These are phyloP conservation scores for Salix suchowensis DNA, from an alignment of 345 rosid genomes.

Conservation along the genomic window DNA sequence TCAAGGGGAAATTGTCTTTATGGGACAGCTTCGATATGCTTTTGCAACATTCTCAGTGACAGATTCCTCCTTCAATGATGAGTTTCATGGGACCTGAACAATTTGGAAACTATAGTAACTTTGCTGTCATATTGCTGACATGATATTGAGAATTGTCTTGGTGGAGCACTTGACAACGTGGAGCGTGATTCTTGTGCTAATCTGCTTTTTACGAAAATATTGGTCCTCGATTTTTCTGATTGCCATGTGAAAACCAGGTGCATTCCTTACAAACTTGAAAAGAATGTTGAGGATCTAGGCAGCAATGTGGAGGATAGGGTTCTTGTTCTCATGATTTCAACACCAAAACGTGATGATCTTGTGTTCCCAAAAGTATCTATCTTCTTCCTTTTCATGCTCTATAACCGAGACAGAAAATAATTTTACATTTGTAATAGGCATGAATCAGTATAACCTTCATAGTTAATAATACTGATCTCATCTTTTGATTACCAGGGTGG, in stretches of 20 bases:
- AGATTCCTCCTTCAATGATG: not conserved
- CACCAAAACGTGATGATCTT: slow-evolving; percentile 75
- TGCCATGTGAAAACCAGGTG: slow-evolving; percentile 41
- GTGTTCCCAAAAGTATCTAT: slow-evolving; percentile 77
- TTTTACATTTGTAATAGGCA: not conserved
- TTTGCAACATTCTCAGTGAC: not conserved
- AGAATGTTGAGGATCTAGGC: slow-evolving; percentile 29
- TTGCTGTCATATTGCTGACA: not conserved
- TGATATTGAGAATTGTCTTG: not conserved
- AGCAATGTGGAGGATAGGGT: slow-evolving; percentile 35
- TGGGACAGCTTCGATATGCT: not conserved
- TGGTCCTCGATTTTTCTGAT: not conserved
- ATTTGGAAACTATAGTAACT: not conserved
- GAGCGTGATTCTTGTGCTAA: not conserved
- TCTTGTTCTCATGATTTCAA: slow-evolving; percentile 76
- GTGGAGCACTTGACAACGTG: not conserved
- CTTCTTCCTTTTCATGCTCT: not conserved
- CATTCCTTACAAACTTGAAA: slow-evolving; percentile 58
- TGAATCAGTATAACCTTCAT: not conserved
- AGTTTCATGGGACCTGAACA: not conserved
- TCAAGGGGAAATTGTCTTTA: not conserved
- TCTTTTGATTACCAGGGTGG: slow-evolving; percentile 57
- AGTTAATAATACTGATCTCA: not conserved
- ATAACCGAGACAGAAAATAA: not conserved
- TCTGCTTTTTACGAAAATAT: not conserved